Base-by-base conservation (phyloP, 805 yeast genomes). In the Zygoascus ofunaensis region DNA sequence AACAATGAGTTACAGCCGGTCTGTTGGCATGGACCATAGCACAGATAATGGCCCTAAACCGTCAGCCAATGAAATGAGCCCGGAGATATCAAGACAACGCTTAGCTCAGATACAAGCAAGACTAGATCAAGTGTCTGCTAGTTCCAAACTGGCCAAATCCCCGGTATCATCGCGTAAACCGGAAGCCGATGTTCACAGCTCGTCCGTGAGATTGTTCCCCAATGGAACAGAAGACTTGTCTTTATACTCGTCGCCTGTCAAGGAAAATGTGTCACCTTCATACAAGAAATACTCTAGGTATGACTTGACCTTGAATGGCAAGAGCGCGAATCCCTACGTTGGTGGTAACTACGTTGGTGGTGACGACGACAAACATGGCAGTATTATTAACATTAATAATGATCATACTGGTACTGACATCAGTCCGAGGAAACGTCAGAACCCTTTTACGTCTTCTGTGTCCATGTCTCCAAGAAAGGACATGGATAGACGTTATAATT, bases 191-290 rank as follows among this genome's bases (percentile, higher is more conserved):
- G 4, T 36, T 4, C 7, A 36, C 4, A 19, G 14, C 18, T 36
- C 39, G n/a, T 24, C 39, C 3, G n/a, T 21, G 26, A 36, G 20
- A 36, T 10, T 36, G 24, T 19, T 36, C 20, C 39, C 23, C 4
- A 36, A 17, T 18, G 30, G 30, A 7, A 20, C 39, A 19, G 8
- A 21, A 36, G 39, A 36, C 12, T 26, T 26, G 12, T 26, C 30
- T 12, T 26, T 12, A 26, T 26, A 26, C 12, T 26, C 30, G 30
- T 26, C 30, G 30, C 30, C 30, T 8, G 12, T 26, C 23, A 36
- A 36, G 15, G 39, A 36, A 20, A 36, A 36, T 36, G 21, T 24
- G 12, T 36, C 39, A 4, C 39, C 39, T 15, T 22, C 39, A 14
- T 36, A 36, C 26, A 36, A 36, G 39, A 36, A 36, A 14, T 36